phyloP scores from a whole-genome alignment of 345 rosid genomes.

The Linum tenue region DNA sequence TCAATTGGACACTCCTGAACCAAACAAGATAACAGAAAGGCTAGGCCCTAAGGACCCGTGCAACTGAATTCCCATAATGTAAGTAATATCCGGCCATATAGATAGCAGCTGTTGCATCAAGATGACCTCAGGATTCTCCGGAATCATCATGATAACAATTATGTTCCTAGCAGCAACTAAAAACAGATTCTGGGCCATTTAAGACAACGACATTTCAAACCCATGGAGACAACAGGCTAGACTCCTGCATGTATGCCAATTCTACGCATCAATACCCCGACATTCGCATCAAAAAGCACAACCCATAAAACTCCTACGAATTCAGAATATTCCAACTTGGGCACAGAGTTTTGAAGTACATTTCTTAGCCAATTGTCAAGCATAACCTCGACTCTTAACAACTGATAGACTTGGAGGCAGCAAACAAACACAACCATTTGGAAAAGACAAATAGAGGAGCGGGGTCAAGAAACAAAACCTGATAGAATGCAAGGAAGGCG shows the following conservation, averaged over 20 bases:
- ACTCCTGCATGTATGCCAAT: too few species aligned
- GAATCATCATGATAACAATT: not conserved
- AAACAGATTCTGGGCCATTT: too few species aligned
- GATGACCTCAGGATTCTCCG: not conserved
- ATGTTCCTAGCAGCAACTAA: not conserved
- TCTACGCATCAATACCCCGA: not conserved
- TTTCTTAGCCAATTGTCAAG: not conserved
- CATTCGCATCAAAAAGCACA: not conserved
- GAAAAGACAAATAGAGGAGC: not conserved
- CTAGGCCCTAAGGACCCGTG: not conserved
- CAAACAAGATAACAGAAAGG: not conserved
- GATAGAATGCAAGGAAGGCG: conserved; percentile 31
- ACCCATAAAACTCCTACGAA: not conserved
- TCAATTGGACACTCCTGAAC: too few species aligned
- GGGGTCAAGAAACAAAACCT: conserved; percentile 17
- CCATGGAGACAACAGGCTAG: not conserved
- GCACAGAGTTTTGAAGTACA: not conserved
- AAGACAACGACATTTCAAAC: not conserved
- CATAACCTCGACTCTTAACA: not conserved
- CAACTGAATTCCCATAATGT: not conserved
- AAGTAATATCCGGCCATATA: not conserved
- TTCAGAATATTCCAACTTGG: not conserved
- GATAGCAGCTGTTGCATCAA: not conserved
- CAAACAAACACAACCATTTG: not conserved
- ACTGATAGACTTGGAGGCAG: not conserved